phyloP scores from a whole-genome alignment of 2,329 filamentous ascomycete species.

The Corniculantispora saksenae region DNA sequence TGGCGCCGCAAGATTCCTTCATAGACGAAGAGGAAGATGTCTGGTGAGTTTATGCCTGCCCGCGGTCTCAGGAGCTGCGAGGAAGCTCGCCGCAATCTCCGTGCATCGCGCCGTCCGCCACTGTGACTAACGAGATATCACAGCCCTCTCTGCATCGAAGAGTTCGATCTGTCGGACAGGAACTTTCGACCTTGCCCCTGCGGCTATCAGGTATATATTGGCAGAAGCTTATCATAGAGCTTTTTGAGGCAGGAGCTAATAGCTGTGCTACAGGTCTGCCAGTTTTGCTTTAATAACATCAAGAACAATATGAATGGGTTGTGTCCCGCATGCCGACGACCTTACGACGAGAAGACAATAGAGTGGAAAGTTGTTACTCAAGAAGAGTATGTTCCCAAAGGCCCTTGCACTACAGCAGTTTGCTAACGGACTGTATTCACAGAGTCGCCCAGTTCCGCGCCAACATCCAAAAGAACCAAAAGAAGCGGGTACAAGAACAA shows the following conservation, averaged over 20 bases:
- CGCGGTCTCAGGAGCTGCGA: background rate
- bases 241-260: constrained; percentile 15
- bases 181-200: constrained; percentile 97
- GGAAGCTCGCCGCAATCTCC: constrained; percentile 11
- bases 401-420: background rate
- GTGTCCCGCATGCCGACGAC: constrained; percentile 93
- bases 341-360: constrained; percentile 96
- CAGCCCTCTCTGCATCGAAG: constrained; percentile 97
- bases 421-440: constrained; percentile 4
- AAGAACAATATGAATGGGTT: constrained; percentile 97
- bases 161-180: constrained; percentile 95
- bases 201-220: constrained; percentile 80
- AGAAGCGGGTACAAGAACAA: constrained; percentile 79
- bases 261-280: constrained; percentile 75
- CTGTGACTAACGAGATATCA: constrained; percentile 24
- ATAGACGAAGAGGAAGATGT: constrained; percentile 72
- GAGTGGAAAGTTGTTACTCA: constrained; percentile 93
- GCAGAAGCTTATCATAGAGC: background rate
- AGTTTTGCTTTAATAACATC: constrained; percentile 99
- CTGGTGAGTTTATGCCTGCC: constrained; percentile 52
- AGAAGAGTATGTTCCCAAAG: constrained; percentile 73
- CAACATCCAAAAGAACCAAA: constrained; percentile 85
- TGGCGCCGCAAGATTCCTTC: constrained; percentile 70
- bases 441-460: constrained; percentile 75
- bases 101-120: constrained; percentile 21